These are phyloP conservation scores for Chrysoporthe austroafricana DNA, from an alignment of 2,329 filamentous ascomycete genomes.

Conservation along the genomic window DNA sequence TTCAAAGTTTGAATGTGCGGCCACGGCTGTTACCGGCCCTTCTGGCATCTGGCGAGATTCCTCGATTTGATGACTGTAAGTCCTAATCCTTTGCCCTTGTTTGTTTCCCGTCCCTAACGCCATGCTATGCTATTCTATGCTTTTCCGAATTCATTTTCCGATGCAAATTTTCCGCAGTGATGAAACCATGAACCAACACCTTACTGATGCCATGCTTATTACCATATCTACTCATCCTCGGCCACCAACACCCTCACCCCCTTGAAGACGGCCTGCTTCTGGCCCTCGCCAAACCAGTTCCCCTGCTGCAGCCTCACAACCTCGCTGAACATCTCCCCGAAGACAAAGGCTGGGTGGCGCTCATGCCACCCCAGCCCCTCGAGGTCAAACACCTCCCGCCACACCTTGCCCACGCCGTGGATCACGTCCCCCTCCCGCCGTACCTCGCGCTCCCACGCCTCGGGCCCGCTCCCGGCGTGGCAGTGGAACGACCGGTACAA, in stretches of 20 bases:
- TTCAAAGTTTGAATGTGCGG: neutral
- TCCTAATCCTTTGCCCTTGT: neutral
- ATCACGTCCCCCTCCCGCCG: constrained; percentile 36
- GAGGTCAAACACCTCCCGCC: constrained; percentile 40
- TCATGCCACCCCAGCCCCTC: constrained; percentile 38
- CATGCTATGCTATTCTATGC: constrained; percentile 4
- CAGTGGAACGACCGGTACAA: constrained; percentile 34
- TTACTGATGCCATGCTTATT: neutral
- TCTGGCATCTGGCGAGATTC: neutral
- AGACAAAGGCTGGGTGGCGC: constrained; percentile 37
- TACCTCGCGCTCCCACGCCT: constrained; percentile 23
- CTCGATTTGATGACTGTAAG: neutral
- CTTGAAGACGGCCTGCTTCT: constrained; percentile 32
- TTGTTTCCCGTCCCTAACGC: neutral
- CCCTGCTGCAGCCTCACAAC: constrained; percentile 39
- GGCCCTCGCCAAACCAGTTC: constrained; percentile 32
- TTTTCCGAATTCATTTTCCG: constrained; percentile 3
- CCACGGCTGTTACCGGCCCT: neutral
- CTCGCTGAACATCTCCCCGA: constrained; percentile 37
- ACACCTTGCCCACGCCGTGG: constrained; percentile 36
- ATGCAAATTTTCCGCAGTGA: constrained; percentile 8
- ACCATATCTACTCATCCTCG: constrained; percentile 15
- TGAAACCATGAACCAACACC: neutral
- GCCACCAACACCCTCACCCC: constrained; percentile 26
- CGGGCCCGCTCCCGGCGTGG: constrained; percentile 1